These are phyloP conservation scores for Falciphora oryzae DNA, from an alignment of 2,329 filamentous ascomycete species.

Conservation along the genomic window DNA sequence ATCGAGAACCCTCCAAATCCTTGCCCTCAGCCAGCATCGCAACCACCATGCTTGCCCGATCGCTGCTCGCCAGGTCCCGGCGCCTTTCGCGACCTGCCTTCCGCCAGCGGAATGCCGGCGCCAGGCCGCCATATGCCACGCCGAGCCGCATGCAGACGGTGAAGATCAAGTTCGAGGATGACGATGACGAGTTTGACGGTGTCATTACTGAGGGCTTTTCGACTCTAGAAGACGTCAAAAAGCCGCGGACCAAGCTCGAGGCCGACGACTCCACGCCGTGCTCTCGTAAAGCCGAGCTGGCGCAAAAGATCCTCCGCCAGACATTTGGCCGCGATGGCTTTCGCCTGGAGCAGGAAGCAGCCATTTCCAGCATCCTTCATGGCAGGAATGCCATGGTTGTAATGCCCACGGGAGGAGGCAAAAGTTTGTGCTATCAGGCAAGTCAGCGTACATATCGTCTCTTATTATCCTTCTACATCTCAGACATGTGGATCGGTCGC, in stretches of 20 bases:
- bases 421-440: conserved; percentile 44
- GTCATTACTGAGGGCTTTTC: conserved; percentile 9
- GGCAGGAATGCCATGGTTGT: conserved; percentile 37
- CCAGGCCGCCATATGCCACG: too few relatives aligned
- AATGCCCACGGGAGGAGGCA: conserved; percentile 44
- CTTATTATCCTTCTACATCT: too few relatives aligned
- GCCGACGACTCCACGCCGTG: not conserved
- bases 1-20: too few relatives aligned
- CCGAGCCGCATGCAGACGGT: too few relatives aligned
- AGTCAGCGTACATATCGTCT: conserved; percentile 3
- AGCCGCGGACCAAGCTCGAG: not conserved
- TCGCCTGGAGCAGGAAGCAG: conserved; percentile 38
- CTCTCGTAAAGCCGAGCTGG: conserved; percentile 11
- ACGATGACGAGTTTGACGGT: conserved; percentile 13
- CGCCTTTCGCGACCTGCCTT: too few relatives aligned
- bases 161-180: conserved; percentile 5
- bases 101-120: too few relatives aligned
- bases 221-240: not conserved
- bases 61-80: too few relatives aligned
- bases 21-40: too few relatives aligned
- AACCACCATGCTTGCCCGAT: too few relatives aligned
- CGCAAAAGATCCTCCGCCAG: conserved; percentile 26
- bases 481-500: too few relatives aligned
- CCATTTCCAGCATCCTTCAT: conserved; percentile 30
- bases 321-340: conserved; percentile 35